These are phyloP conservation scores for Neofusicoccum sp. DNA, from an alignment of 2,329 filamentous ascomycete species.

Conservation along the genomic window DNA sequence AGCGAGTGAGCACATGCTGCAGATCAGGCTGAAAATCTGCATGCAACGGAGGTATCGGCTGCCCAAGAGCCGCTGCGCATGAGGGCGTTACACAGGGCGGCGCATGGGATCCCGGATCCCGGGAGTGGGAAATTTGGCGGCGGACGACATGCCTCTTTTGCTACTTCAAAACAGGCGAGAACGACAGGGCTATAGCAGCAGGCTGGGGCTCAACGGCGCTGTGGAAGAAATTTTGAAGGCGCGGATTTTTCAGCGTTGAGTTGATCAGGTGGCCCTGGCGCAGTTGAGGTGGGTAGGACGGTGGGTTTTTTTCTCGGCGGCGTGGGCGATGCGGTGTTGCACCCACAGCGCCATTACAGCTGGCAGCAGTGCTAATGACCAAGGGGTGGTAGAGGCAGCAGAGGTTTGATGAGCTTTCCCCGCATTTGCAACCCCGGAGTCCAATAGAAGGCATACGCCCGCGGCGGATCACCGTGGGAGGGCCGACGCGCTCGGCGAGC, in stretches of 20 bases:
- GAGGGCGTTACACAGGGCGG: neutral
- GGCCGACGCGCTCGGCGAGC: slow-evolving; percentile 5
- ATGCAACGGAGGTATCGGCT: slow-evolving; percentile 4
- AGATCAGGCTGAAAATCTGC: neutral
- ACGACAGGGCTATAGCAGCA: neutral
- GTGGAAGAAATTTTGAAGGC: neutral
- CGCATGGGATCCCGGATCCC: slow-evolving; percentile 3
- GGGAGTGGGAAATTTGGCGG: neutral
- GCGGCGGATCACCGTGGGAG: neutral
- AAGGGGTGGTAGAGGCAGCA: neutral
- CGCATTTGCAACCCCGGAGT: slow-evolving; percentile 9
- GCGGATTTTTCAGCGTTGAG: neutral
- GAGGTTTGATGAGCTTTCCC: slow-evolving; percentile 12
- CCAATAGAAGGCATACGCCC: neutral
- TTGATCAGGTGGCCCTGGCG: neutral
- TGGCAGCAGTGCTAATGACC: neutral
- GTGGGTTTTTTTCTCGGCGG: neutral
- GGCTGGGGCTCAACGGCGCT: neutral
- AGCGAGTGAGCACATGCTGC: slow-evolving; percentile 5
- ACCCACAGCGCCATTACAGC: neutral
- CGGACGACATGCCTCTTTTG: slow-evolving; percentile 1
- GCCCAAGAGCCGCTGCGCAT: neutral
- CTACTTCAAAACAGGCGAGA: neutral
- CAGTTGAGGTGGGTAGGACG: neutral
- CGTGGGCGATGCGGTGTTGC: neutral